Evolutionary conservation across 495 filamentous ascomycete genomes (phyloP).

Genomic region (Bombardia bombarda): DNA sequence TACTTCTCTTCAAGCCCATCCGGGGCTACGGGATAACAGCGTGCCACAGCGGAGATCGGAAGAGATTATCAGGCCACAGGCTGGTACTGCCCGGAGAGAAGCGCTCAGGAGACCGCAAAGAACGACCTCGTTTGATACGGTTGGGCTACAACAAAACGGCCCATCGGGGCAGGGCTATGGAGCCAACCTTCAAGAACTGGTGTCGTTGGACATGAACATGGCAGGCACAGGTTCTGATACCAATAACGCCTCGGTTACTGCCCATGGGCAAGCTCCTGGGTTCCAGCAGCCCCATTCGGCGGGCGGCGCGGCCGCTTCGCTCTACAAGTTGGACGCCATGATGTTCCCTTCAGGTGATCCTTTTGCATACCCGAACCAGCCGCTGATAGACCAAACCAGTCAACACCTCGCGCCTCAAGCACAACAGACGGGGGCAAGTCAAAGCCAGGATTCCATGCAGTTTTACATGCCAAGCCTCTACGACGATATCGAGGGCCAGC

Average conservation of each 20-base stretch:
- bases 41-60: slow-evolving; percentile 32
- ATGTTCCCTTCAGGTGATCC: slow-evolving; percentile 92
- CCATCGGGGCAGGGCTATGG: slow-evolving; percentile 18
- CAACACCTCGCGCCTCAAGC: slow-evolving; percentile 12
- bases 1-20: slow-evolving; percentile 15
- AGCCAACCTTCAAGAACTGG: slow-evolving; percentile 19
- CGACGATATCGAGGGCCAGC: slow-evolving; percentile 40
- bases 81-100: slow-evolving; percentile 13
- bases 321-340: slow-evolving; percentile 73
- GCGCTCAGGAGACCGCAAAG: slow-evolving; percentile 17
- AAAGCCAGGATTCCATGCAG: slow-evolving; percentile 21
- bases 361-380: slow-evolving; percentile 82
- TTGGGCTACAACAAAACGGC: slow-evolving; percentile 19
- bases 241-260: slow-evolving; percentile 11
- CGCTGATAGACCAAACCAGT: slow-evolving; percentile 51
- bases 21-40: slow-evolving; percentile 18
- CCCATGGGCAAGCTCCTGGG: slow-evolving; percentile 10
- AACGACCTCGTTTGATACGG: slow-evolving; percentile 26
- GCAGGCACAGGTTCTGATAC: slow-evolving; percentile 16
- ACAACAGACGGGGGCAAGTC: slow-evolving; percentile 10
- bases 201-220: slow-evolving; percentile 23
- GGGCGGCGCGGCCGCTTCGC: slow-evolving; percentile 31
- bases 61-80: slow-evolving; percentile 40
- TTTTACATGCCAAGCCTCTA: slow-evolving; percentile 36
- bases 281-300: slow-evolving; percentile 22